Evolutionary conservation across 495 filamentous ascomycete species (phyloP).

Genomic region (Hyaloscypha bicolor): DNA sequence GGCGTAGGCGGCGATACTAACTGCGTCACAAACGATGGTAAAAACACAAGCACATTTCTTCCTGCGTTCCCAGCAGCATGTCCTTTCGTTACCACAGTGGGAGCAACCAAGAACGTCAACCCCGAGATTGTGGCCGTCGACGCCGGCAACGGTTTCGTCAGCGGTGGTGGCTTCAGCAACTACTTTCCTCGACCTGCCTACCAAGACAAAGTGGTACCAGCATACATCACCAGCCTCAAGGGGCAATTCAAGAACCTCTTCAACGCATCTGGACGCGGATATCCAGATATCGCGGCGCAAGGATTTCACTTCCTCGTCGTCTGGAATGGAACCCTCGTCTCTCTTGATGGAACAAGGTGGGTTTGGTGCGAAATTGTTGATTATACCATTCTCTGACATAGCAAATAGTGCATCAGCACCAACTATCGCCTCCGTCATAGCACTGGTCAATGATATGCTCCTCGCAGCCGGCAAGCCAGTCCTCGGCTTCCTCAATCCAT

Average conservation of each 20-base stretch:
- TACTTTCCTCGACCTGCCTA: constrained; percentile 64
- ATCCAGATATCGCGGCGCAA: constrained; percentile 73
- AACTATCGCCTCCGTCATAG: constrained; percentile 49
- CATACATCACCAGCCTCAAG: constrained; percentile 48
- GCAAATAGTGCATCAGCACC: constrained; percentile 34
- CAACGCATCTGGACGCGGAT: constrained; percentile 61
- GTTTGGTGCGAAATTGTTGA: not conserved
- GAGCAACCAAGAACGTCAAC: constrained; percentile 59
- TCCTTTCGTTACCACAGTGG: constrained; percentile 76
- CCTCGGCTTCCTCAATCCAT: constrained; percentile 63
- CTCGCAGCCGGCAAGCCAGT: constrained; percentile 54
- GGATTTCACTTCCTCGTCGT: constrained; percentile 44
- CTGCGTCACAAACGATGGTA: constrained; percentile 71
- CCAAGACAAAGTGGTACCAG: constrained; percentile 58
- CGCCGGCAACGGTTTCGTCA: constrained; percentile 56
- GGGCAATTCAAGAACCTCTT: constrained; percentile 6
- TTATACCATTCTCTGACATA: not conserved
- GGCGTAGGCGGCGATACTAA: constrained; percentile 55
- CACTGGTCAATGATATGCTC: constrained; percentile 62
- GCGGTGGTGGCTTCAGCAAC: constrained; percentile 71
- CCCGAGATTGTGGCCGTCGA: constrained; percentile 59
- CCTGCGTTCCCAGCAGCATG: constrained; percentile 74
- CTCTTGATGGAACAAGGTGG: constrained; percentile 41
- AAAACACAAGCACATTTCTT: constrained; percentile 58
- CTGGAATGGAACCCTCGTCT: constrained; percentile 46